phyloP scores from a whole-genome alignment of 2,329 filamentous ascomycete genomes.

The Cadophora luteo-olivacea region DNA sequence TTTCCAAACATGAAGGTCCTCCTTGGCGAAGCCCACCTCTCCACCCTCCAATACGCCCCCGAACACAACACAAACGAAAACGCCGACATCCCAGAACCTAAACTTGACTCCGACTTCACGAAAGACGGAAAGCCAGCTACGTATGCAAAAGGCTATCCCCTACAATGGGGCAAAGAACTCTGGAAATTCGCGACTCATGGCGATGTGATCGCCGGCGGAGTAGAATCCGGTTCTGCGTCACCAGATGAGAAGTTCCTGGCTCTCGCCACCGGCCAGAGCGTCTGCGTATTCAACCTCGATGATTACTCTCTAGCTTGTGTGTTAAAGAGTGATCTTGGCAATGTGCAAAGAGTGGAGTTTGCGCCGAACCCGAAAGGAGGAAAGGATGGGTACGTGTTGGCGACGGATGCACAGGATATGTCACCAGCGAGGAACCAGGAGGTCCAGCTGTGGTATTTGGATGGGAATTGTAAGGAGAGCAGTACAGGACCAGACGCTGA shows the following conservation, averaged over 20 bases:
- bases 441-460: neutral
- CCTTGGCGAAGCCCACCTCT: neutral
- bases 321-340: neutral
- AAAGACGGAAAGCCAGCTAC: neutral
- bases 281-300: neutral
- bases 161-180: neutral
- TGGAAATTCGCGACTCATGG: neutral
- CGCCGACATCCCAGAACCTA: neutral
- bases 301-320: neutral
- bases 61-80: neutral
- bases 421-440: neutral
- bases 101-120: constrained; percentile 10
- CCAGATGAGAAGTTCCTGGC: neutral
- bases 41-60: neutral
- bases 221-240: neutral
- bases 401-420: neutral
- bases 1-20: neutral
- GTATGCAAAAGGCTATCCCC: neutral
- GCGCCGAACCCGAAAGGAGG: neutral
- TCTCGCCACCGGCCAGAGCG: neutral
- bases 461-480: neutral
- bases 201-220: neutral
- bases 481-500: neutral
- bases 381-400: neutral
- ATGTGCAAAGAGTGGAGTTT: neutral